These are phyloP conservation scores for Houttuynia cordata DNA, from an alignment of 164 flowering plant species.

Conservation along the genomic window DNA sequence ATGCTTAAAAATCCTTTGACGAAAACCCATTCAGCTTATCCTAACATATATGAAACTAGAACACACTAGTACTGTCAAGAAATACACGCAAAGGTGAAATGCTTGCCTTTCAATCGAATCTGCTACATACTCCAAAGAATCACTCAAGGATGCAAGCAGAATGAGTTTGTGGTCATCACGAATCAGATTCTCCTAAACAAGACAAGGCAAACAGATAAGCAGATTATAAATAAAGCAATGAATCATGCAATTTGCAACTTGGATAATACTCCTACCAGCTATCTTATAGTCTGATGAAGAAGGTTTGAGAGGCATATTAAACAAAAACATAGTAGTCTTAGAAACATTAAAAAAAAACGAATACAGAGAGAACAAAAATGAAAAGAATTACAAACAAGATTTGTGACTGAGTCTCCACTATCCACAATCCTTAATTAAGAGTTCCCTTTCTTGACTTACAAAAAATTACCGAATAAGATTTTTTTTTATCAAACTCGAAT, in stretches of 20 bases:
- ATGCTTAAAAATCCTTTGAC: too few relatives aligned
- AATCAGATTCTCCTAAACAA: conserved; percentile 77
- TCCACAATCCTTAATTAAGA: too few relatives aligned
- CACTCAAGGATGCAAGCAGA: conserved; percentile 91
- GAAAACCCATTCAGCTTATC: too few relatives aligned
- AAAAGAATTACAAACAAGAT: neutral
- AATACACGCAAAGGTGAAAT: too few relatives aligned
- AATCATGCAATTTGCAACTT: neutral
- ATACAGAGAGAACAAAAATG: neutral
- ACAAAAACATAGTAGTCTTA: neutral
- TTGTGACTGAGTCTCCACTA: neutral
- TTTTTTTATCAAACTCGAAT: too few relatives aligned
- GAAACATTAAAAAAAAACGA: neutral
- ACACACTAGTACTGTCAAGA: neutral
- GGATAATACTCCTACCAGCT: neutral
- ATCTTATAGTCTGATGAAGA: neutral
- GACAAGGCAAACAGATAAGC: conserved; percentile 1
- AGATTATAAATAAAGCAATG: neutral
- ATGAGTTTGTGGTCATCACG: conserved; percentile 94
- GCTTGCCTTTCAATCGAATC: conserved; percentile 90
- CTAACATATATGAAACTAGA: neutral
- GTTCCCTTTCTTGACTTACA: too few relatives aligned
- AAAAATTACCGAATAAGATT: too few relatives aligned
- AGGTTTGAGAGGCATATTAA: neutral
- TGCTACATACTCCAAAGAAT: conserved; percentile 96